Conservation (phyloP, 2,329 filamentous ascomycete genomes). For the Penicillium olsonii region DNA sequence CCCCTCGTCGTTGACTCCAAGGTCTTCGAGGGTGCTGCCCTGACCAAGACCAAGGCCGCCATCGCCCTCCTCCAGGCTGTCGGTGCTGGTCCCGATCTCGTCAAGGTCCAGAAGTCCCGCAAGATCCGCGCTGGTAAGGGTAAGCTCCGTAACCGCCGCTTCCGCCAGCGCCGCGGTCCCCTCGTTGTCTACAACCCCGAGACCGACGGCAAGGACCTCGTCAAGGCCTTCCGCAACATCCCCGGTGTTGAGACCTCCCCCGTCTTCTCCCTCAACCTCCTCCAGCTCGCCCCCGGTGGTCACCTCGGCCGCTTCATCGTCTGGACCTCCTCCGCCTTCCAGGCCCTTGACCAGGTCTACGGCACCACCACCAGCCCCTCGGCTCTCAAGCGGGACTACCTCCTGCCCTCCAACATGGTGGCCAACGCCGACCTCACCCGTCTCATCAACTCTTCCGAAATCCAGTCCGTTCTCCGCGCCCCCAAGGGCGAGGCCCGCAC, state of each 20-base stretch:
- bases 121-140: conserved; percentile 99
- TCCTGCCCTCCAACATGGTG: conserved; percentile 89
- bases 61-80: conserved; percentile 84
- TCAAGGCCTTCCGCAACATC: conserved; percentile 97
- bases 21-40: conserved; percentile 75
- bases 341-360: conserved; percentile 95
- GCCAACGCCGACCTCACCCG: conserved; percentile 93
- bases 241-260: conserved; percentile 95
- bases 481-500: conserved; percentile 87
- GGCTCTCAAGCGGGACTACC: conserved; percentile 97
- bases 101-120: conserved; percentile 94
- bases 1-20: conserved; percentile 93
- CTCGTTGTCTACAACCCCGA: conserved; percentile 97
- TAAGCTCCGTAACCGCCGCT: conserved; percentile 94
- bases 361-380: conserved; percentile 87
- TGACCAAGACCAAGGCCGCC: conserved; percentile 87
- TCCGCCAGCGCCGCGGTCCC: conserved; percentile 96
- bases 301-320: conserved; percentile 98
- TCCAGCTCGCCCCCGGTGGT: conserved; percentile 97
- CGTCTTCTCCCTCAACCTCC: conserved; percentile 93
- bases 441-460: conserved; percentile 98
- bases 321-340: conserved; percentile 97
- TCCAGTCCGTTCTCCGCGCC: conserved; percentile 91
- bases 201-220: conserved; percentile 90
- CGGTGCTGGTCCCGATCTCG: conserved; percentile 85